phyloP scores from a whole-genome alignment of 305 asterid species.

The Ilex paraguariensis region DNA sequence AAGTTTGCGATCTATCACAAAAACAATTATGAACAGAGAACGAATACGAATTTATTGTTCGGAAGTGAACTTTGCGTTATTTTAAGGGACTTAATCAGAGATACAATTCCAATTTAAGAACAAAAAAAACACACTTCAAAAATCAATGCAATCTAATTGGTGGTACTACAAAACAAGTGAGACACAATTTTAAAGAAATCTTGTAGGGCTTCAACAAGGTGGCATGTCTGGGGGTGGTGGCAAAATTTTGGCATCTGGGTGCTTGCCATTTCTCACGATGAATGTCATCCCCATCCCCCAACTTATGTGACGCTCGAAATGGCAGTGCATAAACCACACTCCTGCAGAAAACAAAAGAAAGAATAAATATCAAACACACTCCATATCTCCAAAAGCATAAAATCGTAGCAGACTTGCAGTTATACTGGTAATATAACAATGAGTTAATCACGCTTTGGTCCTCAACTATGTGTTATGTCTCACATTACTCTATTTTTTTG shows the following conservation, averaged over 20 bases:
- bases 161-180: too few species aligned
- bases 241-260: conserved; percentile 19
- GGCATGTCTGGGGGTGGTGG: conserved; percentile 64
- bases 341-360: conserved; percentile 21
- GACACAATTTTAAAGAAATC: too few species aligned
- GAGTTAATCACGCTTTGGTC: too few species aligned
- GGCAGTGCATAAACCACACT: conserved; percentile 80
- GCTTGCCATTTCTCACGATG: conserved; percentile 44
- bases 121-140: too few species aligned
- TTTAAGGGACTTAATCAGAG: too few species aligned
- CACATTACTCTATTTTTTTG: too few species aligned
- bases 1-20: too few species aligned
- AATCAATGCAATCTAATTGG: too few species aligned
- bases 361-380: background rate
- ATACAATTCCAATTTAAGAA: too few species aligned
- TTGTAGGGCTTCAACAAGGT: conserved; percentile 19
- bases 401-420: background rate
- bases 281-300: conserved; percentile 81
- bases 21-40: too few species aligned
- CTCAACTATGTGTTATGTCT: background rate
- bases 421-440: background rate
- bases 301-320: conserved; percentile 52
- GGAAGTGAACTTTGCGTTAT: too few species aligned
- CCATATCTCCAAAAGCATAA: background rate
- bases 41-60: too few species aligned